These are phyloP conservation scores for Meyerozyma sp. DNA, from an alignment of 1,139 yeast genomes.

Conservation along the genomic window DNA sequence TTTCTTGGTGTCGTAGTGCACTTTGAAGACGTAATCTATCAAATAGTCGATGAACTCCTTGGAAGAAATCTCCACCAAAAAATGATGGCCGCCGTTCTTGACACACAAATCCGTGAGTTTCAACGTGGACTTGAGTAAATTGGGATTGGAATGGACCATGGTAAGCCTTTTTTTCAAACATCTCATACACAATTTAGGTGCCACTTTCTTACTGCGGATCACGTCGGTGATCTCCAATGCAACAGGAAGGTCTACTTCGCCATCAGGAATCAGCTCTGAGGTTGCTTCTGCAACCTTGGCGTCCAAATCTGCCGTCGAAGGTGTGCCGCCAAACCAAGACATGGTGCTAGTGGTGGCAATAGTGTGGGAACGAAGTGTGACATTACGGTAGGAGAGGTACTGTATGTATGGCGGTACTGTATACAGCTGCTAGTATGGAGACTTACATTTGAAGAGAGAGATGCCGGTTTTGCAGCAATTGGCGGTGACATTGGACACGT, in stretches of 20 bases:
- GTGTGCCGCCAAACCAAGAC: slow-evolving; percentile 60
- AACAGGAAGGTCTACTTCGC: slow-evolving; percentile 75
- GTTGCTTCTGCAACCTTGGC: slow-evolving; percentile 73
- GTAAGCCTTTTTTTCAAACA: slow-evolving; percentile 69
- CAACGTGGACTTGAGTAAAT: slow-evolving; percentile 67
- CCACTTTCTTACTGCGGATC: slow-evolving; percentile 78
- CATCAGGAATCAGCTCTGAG: slow-evolving; percentile 84
- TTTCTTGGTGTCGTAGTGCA: slow-evolving; percentile 30
- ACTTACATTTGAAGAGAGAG: not conserved
- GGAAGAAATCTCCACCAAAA: slow-evolving; percentile 71
- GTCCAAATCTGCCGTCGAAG: slow-evolving; percentile 51
- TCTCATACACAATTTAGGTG: slow-evolving; percentile 82
- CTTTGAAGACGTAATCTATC: slow-evolving; percentile 37
- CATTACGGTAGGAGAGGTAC: not conserved
- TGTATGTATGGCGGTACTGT: not conserved
- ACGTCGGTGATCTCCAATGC: slow-evolving; percentile 87
- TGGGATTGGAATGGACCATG: slow-evolving; percentile 61
- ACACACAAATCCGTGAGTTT: slow-evolving; percentile 81
- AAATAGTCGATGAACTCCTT: slow-evolving; percentile 83
- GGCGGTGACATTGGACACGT: not conserved
- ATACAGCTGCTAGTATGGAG: not conserved
- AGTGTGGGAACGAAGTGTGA: not conserved
- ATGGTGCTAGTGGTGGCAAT: slow-evolving; percentile 17
- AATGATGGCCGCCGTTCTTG: slow-evolving; percentile 89
- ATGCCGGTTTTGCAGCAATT: not conserved